Evolutionary conservation across 371 early-diverging fungal genomes (phyloP).

Genomic region (Choanephora cucurbitarum): DNA sequence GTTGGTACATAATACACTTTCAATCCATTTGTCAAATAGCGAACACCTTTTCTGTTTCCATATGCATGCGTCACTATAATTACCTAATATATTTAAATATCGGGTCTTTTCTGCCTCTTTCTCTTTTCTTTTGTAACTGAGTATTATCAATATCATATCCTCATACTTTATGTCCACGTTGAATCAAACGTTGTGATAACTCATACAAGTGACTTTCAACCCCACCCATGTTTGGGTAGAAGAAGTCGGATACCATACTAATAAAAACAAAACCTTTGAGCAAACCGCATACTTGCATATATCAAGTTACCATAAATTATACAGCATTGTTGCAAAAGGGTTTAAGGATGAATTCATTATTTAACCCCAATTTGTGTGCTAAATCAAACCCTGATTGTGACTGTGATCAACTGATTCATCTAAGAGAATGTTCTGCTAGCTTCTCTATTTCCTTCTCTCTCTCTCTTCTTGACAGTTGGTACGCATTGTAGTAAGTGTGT

Average conservation of each 20-base stretch:
- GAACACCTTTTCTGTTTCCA: constrained; percentile 83
- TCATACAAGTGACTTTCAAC: constrained; percentile 98
- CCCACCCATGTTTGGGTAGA: constrained; percentile 98
- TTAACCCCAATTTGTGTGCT: constrained; percentile 7
- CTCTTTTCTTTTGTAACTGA: not conserved
- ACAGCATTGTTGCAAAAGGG: constrained; percentile 35
- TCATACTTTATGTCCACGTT: constrained; percentile 90
- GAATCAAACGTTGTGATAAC: constrained; percentile 87
- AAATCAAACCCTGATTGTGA: not conserved
- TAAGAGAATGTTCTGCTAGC: not conserved
- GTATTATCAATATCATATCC: not conserved
- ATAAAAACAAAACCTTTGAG: not conserved
- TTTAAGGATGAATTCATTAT: not conserved
- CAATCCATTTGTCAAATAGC: constrained; percentile 92
- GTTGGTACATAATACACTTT: constrained; percentile 97
- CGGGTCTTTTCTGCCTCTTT: not conserved
- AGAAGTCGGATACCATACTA: constrained; percentile 96
- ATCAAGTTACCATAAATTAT: constrained; percentile 55
- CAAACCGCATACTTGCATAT: not conserved
- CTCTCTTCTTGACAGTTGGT: not conserved
- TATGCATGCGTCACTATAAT: constrained; percentile 92
- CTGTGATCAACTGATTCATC: not conserved
- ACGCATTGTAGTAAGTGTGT: not conserved
- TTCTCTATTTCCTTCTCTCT: not conserved
- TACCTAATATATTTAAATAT: constrained; percentile 38